These are phyloP conservation scores for Angophora floribunda DNA, from an alignment of 345 rosid species.

Conservation along the genomic window DNA sequence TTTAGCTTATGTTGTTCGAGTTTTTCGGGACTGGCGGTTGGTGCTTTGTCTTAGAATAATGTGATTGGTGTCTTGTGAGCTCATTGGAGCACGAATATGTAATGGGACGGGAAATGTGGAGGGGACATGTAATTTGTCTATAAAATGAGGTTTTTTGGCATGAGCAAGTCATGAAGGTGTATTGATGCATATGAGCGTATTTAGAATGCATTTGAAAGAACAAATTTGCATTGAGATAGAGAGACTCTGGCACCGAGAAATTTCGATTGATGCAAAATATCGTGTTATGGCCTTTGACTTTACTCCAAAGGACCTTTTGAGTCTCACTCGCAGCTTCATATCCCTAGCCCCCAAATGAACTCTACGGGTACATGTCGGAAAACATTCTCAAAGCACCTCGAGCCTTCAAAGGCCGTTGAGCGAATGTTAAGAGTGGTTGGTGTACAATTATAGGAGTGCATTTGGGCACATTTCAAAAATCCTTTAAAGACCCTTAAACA, in stretches of 20 bases:
- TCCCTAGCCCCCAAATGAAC: background rate
- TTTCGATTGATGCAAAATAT: background rate
- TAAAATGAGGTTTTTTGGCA: background rate
- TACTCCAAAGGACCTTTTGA: background rate
- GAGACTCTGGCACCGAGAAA: background rate
- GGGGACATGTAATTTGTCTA: background rate
- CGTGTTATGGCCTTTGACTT: background rate
- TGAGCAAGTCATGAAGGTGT: background rate
- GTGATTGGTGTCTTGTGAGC: background rate
- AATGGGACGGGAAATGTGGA: background rate
- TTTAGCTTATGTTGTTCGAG: rapidly evolving
- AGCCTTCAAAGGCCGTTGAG: background rate
- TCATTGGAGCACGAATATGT: background rate
- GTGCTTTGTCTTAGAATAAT: background rate
- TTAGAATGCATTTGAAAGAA: background rate
- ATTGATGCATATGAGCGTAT: background rate
- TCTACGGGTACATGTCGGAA: background rate
- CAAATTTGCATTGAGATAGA: background rate
- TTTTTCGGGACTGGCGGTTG: background rate
- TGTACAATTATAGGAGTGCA: too few relatives aligned
- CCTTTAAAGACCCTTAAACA: too few relatives aligned
- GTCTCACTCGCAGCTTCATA: background rate
- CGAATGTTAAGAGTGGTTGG: background rate
- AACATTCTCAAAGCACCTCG: too few relatives aligned
- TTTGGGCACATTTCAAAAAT: background rate